Evolutionary conservation across 352 stramenopile genomes (phyloP), one percentile per base, ranked within the genome.

Genomic region (Pythium guiyangense): DNA sequence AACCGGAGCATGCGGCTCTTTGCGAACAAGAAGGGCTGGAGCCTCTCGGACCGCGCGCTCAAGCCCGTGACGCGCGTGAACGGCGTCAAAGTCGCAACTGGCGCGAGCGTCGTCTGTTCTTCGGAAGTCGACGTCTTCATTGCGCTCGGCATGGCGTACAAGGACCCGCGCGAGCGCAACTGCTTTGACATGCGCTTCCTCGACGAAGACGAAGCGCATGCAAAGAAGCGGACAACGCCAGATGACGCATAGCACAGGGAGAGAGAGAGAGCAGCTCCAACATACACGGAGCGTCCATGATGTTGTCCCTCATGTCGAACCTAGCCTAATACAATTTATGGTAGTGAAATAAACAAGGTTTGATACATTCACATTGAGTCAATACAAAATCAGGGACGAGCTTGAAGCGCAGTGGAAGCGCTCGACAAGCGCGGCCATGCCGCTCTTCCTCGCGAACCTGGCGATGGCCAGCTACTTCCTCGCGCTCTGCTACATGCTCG

Each of bases 391-490:
- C 29, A 34, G 29, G 0, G 5, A 37, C 31, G 10, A 39, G 47
- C 47, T 52, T 39, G 26, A 39, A 51, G 3, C 47, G 34, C 11
- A 52, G 29, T 18, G 26, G 35, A 14, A 42, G 17, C n/a, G 39
- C 31, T 10, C 31, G 31, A 37, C 31, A 6, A 12, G 31, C 31
- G 31, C 29, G 22, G 11, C 15, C 14, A 92, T 92, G 82, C 71
- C 83, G 77, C 76, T 94, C 26, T 94, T 94, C 69, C 79, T 94
- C n/a, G 84, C 78, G 48, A 92, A 92, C 66, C 66, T 94, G 63
- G 84, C 80, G 56, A 91, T 94, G 82, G 70, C 84, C 62, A 92
- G 80, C 73, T 94, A 92, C 68, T 94, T 94, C 58, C 69, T 94
- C 66, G 84, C 84, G 68, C 77, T 94, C 34, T 92, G 83, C 66